Evolutionary conservation across 805 yeast species (phyloP).

Genomic region (Nakazawaea laoshanensis): DNA sequence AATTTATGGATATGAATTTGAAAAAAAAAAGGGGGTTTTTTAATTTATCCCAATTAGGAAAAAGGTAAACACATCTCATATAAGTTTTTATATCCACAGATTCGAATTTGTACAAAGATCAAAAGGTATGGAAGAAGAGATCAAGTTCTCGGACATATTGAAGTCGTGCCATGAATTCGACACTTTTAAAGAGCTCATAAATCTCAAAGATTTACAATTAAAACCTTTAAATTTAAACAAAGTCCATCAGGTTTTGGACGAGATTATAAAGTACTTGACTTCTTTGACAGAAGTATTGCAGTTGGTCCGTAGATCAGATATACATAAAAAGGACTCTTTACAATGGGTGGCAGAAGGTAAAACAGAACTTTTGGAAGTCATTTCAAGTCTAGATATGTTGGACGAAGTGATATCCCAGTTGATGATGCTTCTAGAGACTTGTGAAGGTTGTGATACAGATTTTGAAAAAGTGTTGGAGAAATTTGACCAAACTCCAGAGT

Average conservation of each 20-base stretch:
- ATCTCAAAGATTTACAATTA: constrained; percentile 14
- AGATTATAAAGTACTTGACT: constrained; percentile 16
- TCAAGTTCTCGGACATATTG: constrained; percentile 13
- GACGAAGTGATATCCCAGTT: constrained; percentile 26
- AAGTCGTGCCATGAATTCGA: constrained; percentile 10
- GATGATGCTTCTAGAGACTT: constrained; percentile 26
- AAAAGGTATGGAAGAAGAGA: too few species aligned
- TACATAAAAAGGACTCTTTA: constrained; percentile 8
- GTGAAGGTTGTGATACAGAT: constrained; percentile 10
- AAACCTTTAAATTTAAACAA: constrained; percentile 11
- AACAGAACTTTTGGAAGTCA: constrained; percentile 22
- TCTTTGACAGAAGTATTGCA: constrained; percentile 17
- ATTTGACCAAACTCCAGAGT: constrained; percentile 25
- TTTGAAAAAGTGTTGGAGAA: constrained; percentile 18
- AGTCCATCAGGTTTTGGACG: constrained; percentile 19
- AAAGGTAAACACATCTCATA: constrained; percentile 8
- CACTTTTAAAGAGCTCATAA: constrained; percentile 13
- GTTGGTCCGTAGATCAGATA: constrained; percentile 7
- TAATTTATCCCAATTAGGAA: constrained; percentile 1
- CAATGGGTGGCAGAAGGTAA: constrained; percentile 26
- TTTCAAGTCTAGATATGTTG: constrained; percentile 21
- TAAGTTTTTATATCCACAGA: too few species aligned
- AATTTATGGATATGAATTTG: not conserved
- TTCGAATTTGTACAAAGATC: too few species aligned
- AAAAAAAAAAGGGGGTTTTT: not conserved